Evolutionary conservation across 352 stramenopile species (phyloP).

Genomic region (Ophiocytium majus): DNA sequence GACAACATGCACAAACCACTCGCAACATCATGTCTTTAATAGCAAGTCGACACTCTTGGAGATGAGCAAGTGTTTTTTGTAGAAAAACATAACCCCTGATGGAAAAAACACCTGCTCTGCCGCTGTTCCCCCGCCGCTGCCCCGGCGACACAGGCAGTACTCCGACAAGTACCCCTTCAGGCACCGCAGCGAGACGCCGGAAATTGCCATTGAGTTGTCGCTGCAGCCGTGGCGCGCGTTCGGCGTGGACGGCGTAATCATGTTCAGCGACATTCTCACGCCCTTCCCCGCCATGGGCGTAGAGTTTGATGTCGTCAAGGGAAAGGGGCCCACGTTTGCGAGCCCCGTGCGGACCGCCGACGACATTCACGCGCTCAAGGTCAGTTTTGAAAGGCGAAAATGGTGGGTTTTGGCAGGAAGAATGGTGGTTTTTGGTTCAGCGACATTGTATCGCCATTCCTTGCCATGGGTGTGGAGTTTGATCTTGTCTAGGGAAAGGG

Average conservation of each 20-base stretch:
- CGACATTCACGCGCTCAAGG: constrained; percentile 61
- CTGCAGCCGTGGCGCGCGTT: constrained; percentile 74
- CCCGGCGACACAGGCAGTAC: constrained; percentile 61
- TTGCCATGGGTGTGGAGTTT: constrained; percentile 75
- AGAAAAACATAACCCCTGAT: too few relatives aligned
- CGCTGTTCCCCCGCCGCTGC: not conserved
- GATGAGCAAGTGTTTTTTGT: too few relatives aligned
- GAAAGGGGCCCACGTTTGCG: constrained; percentile 69
- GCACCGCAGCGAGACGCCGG: constrained; percentile 70
- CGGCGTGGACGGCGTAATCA: constrained; percentile 79
- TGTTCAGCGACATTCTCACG: constrained; percentile 82
- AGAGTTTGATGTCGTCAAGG: constrained; percentile 76
- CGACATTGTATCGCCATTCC: constrained; percentile 77
- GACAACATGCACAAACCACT: too few relatives aligned
- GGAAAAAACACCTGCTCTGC: too few relatives aligned
- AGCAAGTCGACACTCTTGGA: too few relatives aligned
- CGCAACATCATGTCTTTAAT: too few relatives aligned
- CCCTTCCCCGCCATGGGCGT: constrained; percentile 73
- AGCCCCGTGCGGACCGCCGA: constrained; percentile 63
- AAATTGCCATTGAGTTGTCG: constrained; percentile 72
- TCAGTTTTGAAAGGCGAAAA: constrained; percentile 17
- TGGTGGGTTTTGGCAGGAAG: too few relatives aligned
- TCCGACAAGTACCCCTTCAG: constrained; percentile 75
- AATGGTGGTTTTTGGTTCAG: constrained; percentile 62
- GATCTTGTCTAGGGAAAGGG: constrained; percentile 73